A percentile compares a stretch with the other conserved stretches of the same genome.
Evolutionary conservation across 2,329 filamentous ascomycete genomes (phyloP).

Genomic region (Talaromyces sp.): DNA sequence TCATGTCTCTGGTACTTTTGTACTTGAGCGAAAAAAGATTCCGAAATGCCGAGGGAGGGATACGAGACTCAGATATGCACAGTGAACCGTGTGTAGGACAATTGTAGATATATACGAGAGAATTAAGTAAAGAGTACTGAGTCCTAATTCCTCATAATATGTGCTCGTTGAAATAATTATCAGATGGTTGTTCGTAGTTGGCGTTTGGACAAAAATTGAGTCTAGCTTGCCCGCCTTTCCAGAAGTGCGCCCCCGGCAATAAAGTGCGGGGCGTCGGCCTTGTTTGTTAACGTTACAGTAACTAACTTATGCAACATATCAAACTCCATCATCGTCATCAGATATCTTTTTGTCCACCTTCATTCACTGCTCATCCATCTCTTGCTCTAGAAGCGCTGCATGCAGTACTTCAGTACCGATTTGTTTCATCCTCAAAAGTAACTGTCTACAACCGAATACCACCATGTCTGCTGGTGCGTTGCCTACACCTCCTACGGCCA

Average conservation of each 20-base stretch:
- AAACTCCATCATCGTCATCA: not conserved
- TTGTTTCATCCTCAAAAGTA: not conserved
- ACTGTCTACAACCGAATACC: not conserved
- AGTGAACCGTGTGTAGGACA: not conserved
- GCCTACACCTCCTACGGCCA: not conserved
- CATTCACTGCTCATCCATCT: not conserved
- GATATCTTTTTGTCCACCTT: not conserved
- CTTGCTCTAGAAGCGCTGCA: not conserved
- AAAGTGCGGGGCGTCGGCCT: not conserved
- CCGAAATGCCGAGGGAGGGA: not conserved
- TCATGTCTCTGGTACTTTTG: constrained; percentile 29
- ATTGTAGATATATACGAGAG: not conserved
- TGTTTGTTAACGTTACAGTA: not conserved
- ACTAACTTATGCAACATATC: not conserved
- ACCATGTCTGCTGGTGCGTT: constrained; percentile 19
- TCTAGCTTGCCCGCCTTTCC: not conserved
- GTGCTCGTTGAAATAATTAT: not conserved
- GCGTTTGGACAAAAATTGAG: not conserved
- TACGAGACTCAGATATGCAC: not conserved
- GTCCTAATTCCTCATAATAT: not conserved
- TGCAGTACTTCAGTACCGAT: too few species aligned
- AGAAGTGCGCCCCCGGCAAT: constrained; percentile 1
- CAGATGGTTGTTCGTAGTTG: not conserved
- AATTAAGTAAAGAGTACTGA: not conserved
- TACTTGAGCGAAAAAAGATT: not conserved